Percentiles rank a stretch among this genome's conserved stretches.
Conservation (phyloP, 345 rosid species). For the Punica granatum region DNA sequence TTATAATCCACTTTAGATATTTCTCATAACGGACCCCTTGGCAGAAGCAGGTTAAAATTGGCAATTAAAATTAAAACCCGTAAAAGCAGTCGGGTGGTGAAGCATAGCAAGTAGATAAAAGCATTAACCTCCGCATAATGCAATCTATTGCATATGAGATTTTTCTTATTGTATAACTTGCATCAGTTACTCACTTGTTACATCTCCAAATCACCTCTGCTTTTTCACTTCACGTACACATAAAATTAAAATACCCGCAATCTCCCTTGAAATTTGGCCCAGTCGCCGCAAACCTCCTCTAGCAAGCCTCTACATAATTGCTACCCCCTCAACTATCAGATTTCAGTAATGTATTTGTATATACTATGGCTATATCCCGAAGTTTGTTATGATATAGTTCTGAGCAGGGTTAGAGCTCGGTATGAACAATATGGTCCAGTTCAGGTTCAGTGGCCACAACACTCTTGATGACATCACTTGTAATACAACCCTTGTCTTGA, state of each 20-base stretch:
- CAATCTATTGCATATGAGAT: neutral
- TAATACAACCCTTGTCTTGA: conserved; percentile 34
- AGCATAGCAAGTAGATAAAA: too few species aligned
- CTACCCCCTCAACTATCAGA: conserved; percentile 7
- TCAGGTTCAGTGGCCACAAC: conserved; percentile 12
- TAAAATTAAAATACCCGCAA: conserved; percentile 10
- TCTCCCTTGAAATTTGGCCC: conserved; percentile 15
- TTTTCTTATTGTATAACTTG: neutral
- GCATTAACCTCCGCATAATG: too few species aligned
- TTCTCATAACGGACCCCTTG: too few species aligned
- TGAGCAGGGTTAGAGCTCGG: conserved; percentile 46
- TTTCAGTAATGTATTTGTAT: neutral
- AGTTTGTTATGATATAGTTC: neutral
- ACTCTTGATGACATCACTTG: conserved; percentile 1
- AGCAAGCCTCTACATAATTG: conserved; percentile 8
- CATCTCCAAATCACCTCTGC: neutral
- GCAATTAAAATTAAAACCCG: too few species aligned
- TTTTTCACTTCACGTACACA: neutral
- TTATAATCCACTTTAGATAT: too few species aligned
- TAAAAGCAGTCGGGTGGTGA: too few species aligned
- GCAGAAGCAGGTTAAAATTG: too few species aligned
- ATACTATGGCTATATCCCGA: neutral
- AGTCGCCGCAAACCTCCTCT: conserved; percentile 21
- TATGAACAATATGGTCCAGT: conserved; percentile 32
- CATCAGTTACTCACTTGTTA: too few species aligned